These are phyloP conservation scores for Cardamine resedifolia DNA, from an alignment of 345 rosid genomes.

Conservation along the genomic window DNA sequence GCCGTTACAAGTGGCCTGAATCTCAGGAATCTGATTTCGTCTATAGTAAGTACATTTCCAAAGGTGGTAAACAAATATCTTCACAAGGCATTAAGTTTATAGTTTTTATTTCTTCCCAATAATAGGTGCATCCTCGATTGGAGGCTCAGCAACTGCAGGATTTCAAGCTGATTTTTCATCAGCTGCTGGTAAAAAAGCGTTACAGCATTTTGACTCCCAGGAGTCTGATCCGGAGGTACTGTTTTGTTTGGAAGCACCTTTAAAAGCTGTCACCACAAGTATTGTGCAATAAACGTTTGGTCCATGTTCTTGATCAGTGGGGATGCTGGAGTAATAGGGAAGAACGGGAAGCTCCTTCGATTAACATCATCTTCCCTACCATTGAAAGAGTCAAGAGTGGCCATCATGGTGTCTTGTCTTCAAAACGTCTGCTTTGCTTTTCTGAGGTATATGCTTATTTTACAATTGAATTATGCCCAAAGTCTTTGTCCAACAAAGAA, in stretches of 20 bases:
- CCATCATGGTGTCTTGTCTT: constrained; percentile 59
- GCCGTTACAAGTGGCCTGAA: constrained; percentile 84
- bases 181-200: constrained; percentile 75
- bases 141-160: constrained; percentile 70
- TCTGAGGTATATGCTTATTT: constrained; percentile 60
- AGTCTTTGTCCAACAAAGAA: neutral
- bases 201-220: constrained; percentile 59
- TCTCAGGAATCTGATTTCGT: constrained; percentile 72
- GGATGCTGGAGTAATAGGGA: constrained; percentile 90
- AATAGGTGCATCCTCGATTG: constrained; percentile 72
- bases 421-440: constrained; percentile 77
- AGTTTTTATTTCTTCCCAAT: constrained; percentile 14
- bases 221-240: constrained; percentile 98
- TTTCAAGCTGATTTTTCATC: constrained; percentile 82
- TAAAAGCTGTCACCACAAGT: neutral
- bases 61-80: neutral
- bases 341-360: constrained; percentile 72
- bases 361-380: constrained; percentile 76
- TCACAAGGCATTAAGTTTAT: neutral
- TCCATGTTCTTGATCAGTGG: constrained; percentile 57
- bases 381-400: constrained; percentile 76
- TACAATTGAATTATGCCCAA: neutral
- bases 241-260: constrained; percentile 15
- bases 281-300: constrained; percentile 8
- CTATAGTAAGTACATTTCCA: constrained; percentile 55